phyloP scores from a whole-genome alignment of 164 flowering plant species.

The Macadamia integrifolia region DNA sequence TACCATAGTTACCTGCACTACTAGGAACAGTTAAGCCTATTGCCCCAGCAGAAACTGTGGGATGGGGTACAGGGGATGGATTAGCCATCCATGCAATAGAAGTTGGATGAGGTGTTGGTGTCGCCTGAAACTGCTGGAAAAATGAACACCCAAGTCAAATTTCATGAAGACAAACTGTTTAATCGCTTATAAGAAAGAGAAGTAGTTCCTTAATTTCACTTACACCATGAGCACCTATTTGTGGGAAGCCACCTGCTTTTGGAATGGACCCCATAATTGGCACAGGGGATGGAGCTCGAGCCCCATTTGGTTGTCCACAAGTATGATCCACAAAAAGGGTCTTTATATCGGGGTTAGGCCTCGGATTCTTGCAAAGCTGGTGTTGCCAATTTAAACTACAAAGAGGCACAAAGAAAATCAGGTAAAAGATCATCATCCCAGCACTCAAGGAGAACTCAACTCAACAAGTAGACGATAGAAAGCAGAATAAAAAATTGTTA shows the following conservation, averaged over 20 bases:
- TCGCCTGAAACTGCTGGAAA: conserved; percentile 18
- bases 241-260: conserved; percentile 16
- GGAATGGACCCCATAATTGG: conserved; percentile 10
- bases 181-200: not conserved
- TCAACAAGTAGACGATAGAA: not conserved
- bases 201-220: not conserved
- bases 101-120: conserved; percentile 12
- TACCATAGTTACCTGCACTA: conserved; percentile 28
- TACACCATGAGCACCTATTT: conserved; percentile 19
- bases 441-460: not conserved
- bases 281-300: conserved; percentile 1
- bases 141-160: not conserved
- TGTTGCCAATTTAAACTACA: conserved; percentile 8
- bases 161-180: not conserved
- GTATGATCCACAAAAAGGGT: conserved; percentile 8
- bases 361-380: conserved; percentile 6
- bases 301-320: conserved; percentile 8
- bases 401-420: not conserved
- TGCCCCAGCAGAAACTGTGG: conserved; percentile 53
- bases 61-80: conserved; percentile 51
- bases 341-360: conserved; percentile 1
- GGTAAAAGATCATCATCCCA: not conserved
- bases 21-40: conserved; percentile 41
- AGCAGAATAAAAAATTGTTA: not conserved
- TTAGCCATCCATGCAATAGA: conserved; percentile 26